phyloP scores from a whole-genome alignment of 2,329 filamentous ascomycete genomes.

The Arthrinium phaeospermum region DNA sequence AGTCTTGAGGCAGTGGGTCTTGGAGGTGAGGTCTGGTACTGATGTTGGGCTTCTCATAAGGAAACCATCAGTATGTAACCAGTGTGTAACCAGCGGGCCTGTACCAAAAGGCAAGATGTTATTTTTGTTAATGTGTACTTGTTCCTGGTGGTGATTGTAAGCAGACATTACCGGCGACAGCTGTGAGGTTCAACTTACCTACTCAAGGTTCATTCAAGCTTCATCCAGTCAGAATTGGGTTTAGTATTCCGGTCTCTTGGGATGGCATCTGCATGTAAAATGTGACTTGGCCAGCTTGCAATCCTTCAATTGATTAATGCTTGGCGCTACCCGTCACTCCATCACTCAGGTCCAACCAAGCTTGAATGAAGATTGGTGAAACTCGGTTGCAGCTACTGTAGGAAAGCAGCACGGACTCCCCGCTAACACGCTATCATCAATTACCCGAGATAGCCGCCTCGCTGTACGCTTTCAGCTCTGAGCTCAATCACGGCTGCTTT shows the following conservation, averaged over 20 bases:
- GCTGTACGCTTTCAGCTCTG: background rate
- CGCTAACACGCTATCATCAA: background rate
- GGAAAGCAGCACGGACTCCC: background rate
- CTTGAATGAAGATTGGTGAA: background rate
- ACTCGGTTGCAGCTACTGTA: background rate
- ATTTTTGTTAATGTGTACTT: background rate
- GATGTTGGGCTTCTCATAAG: background rate
- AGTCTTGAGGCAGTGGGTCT: background rate
- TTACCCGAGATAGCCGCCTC: background rate
- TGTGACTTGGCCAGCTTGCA: background rate
- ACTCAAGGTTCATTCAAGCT: background rate
- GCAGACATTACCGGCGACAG: background rate
- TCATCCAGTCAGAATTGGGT: background rate
- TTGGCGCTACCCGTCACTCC: background rate
- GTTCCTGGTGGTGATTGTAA: background rate
- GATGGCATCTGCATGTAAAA: background rate
- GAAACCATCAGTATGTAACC: background rate
- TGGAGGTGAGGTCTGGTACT: background rate
- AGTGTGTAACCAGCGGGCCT: background rate
- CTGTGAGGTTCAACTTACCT: slow-evolving; percentile 8
- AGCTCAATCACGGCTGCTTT: background rate
- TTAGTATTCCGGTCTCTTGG: background rate
- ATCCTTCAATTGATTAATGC: background rate
- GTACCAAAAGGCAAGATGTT: background rate
- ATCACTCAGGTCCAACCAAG: background rate